These are phyloP conservation scores for Calonectria pseudoreteaudii DNA, from an alignment of 2,329 filamentous ascomycete species.

Conservation along the genomic window DNA sequence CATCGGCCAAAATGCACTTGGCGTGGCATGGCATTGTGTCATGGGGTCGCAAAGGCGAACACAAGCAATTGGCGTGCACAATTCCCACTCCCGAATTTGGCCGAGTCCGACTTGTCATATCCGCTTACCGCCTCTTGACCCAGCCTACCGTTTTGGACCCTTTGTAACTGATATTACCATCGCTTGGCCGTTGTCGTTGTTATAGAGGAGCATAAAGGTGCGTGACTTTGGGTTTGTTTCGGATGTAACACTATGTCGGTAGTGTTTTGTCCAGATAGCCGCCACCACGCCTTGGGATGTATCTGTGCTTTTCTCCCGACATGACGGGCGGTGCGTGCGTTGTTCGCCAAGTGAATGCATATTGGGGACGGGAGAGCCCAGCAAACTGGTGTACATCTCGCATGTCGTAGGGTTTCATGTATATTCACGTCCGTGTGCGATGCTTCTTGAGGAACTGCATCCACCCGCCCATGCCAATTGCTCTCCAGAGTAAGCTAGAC, in stretches of 20 bases:
- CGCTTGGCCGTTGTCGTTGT: not conserved
- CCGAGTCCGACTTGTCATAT: slow-evolving; percentile 32
- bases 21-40: slow-evolving; percentile 9
- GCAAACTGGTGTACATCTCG: slow-evolving; percentile 1
- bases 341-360: slow-evolving; percentile 1
- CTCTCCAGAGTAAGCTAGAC: not conserved
- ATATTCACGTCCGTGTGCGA: slow-evolving; percentile 7
- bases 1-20: slow-evolving; percentile 7
- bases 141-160: not conserved
- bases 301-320: not conserved
- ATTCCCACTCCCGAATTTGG: slow-evolving; percentile 40
- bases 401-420: not conserved
- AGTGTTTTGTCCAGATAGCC: not conserved
- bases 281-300: not conserved
- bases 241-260: slow-evolving; percentile 2
- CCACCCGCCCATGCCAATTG: slow-evolving; percentile 8
- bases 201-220: slow-evolving; percentile 5
- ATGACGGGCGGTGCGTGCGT: slow-evolving; percentile 6
- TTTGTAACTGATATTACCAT: not conserved
- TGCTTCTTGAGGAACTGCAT: slow-evolving; percentile 23
- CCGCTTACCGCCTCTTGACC: slow-evolving; percentile 29
- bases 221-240: slow-evolving; percentile 11
- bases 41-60: slow-evolving; percentile 3
- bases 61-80: not conserved
- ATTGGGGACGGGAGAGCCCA: not conserved